Conservation (phyloP, 495 filamentous ascomycete genomes). For the Penicillium alfredii region DNA sequence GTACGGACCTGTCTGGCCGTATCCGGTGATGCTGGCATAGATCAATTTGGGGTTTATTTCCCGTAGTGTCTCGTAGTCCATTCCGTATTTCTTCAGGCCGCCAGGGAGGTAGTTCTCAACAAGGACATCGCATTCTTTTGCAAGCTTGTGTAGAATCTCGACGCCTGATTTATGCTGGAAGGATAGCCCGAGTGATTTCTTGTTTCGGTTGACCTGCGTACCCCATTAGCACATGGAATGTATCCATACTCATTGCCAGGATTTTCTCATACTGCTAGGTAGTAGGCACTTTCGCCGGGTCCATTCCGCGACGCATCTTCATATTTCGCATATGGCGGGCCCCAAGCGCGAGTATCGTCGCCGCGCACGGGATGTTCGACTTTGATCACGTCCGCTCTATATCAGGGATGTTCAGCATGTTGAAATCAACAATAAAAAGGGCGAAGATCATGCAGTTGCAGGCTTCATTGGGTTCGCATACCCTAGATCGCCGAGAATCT, state of each 20-base stretch:
- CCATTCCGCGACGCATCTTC: constrained; percentile 54
- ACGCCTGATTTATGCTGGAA: constrained; percentile 81
- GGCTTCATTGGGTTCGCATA: constrained; percentile 40
- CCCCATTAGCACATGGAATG: background rate
- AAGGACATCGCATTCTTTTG: constrained; percentile 78
- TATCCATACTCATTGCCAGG: constrained; percentile 4
- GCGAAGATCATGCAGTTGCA: background rate
- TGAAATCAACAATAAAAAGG: background rate
- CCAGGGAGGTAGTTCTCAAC: constrained; percentile 97
- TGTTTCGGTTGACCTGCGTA: constrained; percentile 87
- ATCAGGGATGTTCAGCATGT: background rate
- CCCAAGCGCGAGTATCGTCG: constrained; percentile 95
- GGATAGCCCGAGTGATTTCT: constrained; percentile 86
- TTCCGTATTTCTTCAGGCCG: constrained; percentile 79
- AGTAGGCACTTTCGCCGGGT: constrained; percentile 92
- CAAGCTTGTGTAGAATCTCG: constrained; percentile 78
- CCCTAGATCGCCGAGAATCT: constrained; percentile 96
- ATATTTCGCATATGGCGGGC: constrained; percentile 86
- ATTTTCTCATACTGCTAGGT: constrained; percentile 62
- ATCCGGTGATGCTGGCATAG: constrained; percentile 67
- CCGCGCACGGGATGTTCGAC: constrained; percentile 88
- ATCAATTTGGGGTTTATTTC: constrained; percentile 71
- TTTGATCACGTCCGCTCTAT: constrained; percentile 92
- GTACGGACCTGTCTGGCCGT: constrained; percentile 92
- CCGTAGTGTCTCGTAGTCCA: constrained; percentile 76